Evolutionary conservation across 2,329 filamentous ascomycete genomes (phyloP).

Genomic region (Periconia digitata): DNA sequence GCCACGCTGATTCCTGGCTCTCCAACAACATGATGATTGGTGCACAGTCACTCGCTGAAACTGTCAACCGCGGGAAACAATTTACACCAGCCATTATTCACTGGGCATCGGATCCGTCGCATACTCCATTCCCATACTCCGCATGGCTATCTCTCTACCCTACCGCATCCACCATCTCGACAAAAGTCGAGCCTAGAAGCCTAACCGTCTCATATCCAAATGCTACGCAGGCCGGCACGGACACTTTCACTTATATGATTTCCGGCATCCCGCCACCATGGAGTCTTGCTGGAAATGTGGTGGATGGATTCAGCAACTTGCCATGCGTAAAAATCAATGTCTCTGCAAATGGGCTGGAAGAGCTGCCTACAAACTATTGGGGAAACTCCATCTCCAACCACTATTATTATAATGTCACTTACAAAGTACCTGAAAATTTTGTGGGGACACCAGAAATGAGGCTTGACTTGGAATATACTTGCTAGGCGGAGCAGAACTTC

Average conservation of each 20-base stretch:
- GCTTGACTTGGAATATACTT: background rate
- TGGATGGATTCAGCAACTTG: background rate
- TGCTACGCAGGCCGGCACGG: constrained; percentile 16
- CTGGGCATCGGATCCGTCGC: constrained; percentile 47
- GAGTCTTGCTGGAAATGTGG: background rate
- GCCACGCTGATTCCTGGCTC: constrained; percentile 46
- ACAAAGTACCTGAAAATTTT: background rate
- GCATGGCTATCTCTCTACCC: constrained; percentile 11
- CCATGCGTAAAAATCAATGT: background rate
- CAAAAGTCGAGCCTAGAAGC: constrained; percentile 38
- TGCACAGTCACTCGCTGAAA: constrained; percentile 11
- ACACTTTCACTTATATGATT: constrained; percentile 16
- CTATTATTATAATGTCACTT: background rate
- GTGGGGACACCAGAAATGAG: background rate
- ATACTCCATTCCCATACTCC: constrained; percentile 29
- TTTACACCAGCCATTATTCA: constrained; percentile 50
- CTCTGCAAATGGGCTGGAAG: background rate
- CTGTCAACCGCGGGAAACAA: constrained; percentile 22
- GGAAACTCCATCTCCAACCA: background rate
- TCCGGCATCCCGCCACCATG: background rate
- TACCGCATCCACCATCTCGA: constrained; percentile 46
- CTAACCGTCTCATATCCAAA: constrained; percentile 23
- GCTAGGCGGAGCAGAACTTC: too few species aligned
- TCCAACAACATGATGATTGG: constrained; percentile 50
- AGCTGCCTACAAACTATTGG: background rate